Evolutionary conservation across 2,329 filamentous ascomycete genomes (phyloP), one percentile per base, ranked within the genome.

Genomic region (Trichoderma hamatum): DNA sequence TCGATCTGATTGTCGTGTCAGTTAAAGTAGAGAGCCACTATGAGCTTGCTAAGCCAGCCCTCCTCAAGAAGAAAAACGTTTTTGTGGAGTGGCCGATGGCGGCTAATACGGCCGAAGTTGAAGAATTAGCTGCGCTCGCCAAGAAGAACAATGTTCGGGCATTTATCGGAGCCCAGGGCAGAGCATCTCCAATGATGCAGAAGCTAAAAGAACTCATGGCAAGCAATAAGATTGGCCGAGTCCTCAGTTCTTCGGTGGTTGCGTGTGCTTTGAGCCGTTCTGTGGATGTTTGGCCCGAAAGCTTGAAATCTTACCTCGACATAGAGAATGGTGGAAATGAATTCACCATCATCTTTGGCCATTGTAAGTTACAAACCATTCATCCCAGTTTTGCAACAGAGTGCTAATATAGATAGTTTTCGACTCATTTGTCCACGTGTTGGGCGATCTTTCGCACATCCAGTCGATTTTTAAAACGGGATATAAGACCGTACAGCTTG

Each of bases 11-110:
- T 7, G 81, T 87, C 19, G 83, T 83, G 69, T 79, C 75, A 52
- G 86, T 84, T 0, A 77, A 83, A 11, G 85, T 86, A 1, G 83
- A 85, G 67, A 79, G 78, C 6, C 86, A 88, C 72, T 80, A 79
- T 24, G 46, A 21, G n/a, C 46, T 49, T 21, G 46, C 21, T 24
- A 49, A 49, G 24, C 11, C 46, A 24, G 82, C 80, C 3, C 70
- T 88, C 1, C 74, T 75, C 11, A 81, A 82, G 0, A 84, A 83
- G 4, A 86, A 87, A 73, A 74, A 79, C 0, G 79, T 84, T 0
- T 87, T 79, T 69, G 79, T 86, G 16, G 85, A 88, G 75, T 88
- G 85, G 83, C 86, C 85, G 5, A 77, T 88, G 0, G 82, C 82
- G 0, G 73, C 80, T 14, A 80, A 81, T 60, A 72, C 77, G 1